Evolutionary conservation across 257 asterid genomes (phyloP).

Genomic region (Nyctanthes arbortristis): DNA sequence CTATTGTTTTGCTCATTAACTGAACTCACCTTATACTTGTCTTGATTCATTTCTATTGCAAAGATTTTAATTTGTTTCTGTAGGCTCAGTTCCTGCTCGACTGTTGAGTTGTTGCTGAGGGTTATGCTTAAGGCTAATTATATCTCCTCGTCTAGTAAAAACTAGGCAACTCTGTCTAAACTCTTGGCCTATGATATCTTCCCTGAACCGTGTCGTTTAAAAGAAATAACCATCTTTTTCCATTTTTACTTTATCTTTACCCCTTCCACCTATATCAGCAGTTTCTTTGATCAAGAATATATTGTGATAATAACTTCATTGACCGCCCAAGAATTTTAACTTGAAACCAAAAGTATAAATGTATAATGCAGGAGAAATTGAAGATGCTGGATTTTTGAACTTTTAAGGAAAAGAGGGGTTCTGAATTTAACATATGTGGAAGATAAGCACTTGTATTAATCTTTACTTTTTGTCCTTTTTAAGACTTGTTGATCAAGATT

Average conservation of each 20-base stretch:
- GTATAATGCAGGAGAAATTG: neutral
- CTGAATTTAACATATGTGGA: neutral
- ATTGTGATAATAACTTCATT: neutral
- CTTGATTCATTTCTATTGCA: neutral
- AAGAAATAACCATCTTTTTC: no score
- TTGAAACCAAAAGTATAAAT: no score
- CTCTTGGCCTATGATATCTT: no score
- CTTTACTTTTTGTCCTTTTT: neutral
- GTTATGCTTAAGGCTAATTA: neutral
- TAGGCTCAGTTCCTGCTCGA: neutral
- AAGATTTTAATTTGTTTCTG: neutral
- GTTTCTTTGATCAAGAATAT: no score
- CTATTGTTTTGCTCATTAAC: no score
- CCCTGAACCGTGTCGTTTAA: no score
- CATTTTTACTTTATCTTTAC: neutral
- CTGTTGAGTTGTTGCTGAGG: no score
- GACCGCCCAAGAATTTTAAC: neutral
- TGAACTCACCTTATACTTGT: no score
- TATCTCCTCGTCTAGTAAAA: neutral
- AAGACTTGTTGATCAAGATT: neutral
- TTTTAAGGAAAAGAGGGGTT: neutral
- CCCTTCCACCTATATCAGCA: neutral
- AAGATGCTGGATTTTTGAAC: neutral
- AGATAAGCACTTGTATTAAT: neutral
- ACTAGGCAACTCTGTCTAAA: neutral